Percentiles rank a stretch among this genome's conserved stretches.
Conservation (phyloP, 441 rosid genomes). For the Adansonia gregorii region DNA sequence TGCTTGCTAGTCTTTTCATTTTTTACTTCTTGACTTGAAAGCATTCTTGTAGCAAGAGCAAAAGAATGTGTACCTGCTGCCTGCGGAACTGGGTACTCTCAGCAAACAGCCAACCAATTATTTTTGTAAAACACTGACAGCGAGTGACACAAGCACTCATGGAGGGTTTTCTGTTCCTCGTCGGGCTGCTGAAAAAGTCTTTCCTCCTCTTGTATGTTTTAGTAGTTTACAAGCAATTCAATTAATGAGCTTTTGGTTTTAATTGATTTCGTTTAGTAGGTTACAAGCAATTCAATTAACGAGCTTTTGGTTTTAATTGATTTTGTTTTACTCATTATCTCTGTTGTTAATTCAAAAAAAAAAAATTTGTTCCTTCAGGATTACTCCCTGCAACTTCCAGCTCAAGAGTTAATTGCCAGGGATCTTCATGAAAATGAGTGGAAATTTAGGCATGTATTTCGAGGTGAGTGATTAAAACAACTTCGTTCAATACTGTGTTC, state of each 20-base stretch:
- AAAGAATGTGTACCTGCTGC: no score
- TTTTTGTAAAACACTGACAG: slow-evolving; percentile 77
- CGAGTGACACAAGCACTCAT: slow-evolving; percentile 83
- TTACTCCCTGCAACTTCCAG: slow-evolving; percentile 48
- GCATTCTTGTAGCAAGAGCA: no score
- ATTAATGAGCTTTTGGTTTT: slow-evolving; percentile 11
- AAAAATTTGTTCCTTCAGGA: slow-evolving; percentile 44
- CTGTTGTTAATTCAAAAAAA: no score
- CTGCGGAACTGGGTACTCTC: no score
- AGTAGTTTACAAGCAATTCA: background rate
- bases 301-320: slow-evolving; percentile 3
- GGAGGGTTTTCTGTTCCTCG: slow-evolving; percentile 88
- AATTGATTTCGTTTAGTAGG: slow-evolving; percentile 13
- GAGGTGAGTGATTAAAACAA: slow-evolving; percentile 20
- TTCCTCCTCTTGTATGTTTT: slow-evolving; percentile 64
- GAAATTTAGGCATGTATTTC: slow-evolving; percentile 55
- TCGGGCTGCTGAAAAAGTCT: slow-evolving; percentile 80
- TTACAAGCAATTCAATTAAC: background rate
- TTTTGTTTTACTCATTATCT: slow-evolving; percentile 13
- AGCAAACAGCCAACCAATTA: slow-evolving; percentile 78
- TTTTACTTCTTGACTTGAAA: no score
- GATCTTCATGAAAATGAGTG: slow-evolving; percentile 59
- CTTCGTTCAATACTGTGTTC: background rate
- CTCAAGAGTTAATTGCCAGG: slow-evolving; percentile 49
- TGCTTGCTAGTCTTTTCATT: no score